Percentiles rank a stretch among this genome's conserved stretches.
These are phyloP conservation scores for Cryptosporidium sp. DNA, from an alignment of 169 alveolate genomes.

Conservation along the genomic window DNA sequence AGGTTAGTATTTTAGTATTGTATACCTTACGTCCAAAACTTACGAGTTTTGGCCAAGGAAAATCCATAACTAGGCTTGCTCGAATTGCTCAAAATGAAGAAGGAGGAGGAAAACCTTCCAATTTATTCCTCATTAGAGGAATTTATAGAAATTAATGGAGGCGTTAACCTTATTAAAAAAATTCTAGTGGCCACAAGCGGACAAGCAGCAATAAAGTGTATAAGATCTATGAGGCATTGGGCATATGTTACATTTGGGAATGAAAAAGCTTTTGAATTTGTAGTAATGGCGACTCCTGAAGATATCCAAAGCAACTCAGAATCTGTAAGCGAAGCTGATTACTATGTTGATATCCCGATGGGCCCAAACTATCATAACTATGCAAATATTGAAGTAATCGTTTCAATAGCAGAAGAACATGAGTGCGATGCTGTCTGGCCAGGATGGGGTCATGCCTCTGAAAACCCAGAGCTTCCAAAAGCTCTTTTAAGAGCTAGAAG, in stretches of 20 bases:
- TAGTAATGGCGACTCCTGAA: slow-evolving; percentile 86
- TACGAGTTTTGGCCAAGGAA: neutral
- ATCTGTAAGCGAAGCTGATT: slow-evolving; percentile 82
- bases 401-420: slow-evolving; percentile 81
- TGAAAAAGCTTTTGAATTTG: slow-evolving; percentile 82
- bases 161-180: slow-evolving; percentile 74
- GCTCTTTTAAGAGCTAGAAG: slow-evolving; percentile 83
- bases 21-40: neutral
- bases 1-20: neutral
- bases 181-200: slow-evolving; percentile 81
- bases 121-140: slow-evolving; percentile 52
- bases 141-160: slow-evolving; percentile 38
- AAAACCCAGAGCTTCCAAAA: slow-evolving; percentile 88
- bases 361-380: slow-evolving; percentile 85
- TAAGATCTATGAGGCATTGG: slow-evolving; percentile 81
- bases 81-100: neutral
- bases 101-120: slow-evolving; percentile 19
- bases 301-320: slow-evolving; percentile 84
- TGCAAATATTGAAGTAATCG: slow-evolving; percentile 83
- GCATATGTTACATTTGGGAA: slow-evolving; percentile 79
- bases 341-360: slow-evolving; percentile 82
- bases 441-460: slow-evolving; percentile 96
- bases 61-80: neutral
- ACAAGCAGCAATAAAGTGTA: slow-evolving; percentile 82
- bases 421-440: slow-evolving; percentile 95